phyloP scores from a whole-genome alignment of 2,329 filamentous ascomycete species.

The Trichoderma endophyticum region DNA sequence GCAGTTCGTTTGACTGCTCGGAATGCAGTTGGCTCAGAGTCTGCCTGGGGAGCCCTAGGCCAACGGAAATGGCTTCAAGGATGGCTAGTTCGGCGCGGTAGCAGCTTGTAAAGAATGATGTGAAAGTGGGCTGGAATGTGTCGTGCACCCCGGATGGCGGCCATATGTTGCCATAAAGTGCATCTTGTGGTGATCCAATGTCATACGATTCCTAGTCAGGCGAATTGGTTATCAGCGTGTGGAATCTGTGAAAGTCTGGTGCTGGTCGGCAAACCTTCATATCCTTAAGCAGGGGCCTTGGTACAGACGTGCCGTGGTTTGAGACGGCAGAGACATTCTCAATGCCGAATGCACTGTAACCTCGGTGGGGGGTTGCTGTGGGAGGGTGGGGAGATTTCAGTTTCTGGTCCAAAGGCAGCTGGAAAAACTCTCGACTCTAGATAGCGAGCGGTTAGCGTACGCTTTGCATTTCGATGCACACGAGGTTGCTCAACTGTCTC shows the following conservation, averaged over 20 bases:
- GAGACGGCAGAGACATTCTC: slow-evolving; percentile 11
- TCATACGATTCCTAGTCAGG: slow-evolving; percentile 6
- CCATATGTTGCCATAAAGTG: slow-evolving; percentile 11
- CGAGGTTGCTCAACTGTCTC: neutral
- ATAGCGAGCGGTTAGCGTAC: neutral
- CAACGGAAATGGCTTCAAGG: slow-evolving; percentile 11
- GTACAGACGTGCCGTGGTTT: neutral
- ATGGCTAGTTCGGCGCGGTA: slow-evolving; percentile 2
- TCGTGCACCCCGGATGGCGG: slow-evolving; percentile 5
- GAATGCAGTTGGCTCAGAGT: slow-evolving; percentile 3
- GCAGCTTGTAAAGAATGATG: neutral
- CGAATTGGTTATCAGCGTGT: neutral
- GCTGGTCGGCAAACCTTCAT: slow-evolving; percentile 4
- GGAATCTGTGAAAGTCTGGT: neutral
- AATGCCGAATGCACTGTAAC: slow-evolving; percentile 14
- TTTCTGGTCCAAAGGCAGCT: slow-evolving; percentile 5
- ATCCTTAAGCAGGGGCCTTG: slow-evolving; percentile 9
- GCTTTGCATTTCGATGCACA: neutral
- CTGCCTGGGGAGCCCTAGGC: neutral
- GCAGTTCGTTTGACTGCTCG: neutral
- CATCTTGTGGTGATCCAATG: slow-evolving; percentile 8
- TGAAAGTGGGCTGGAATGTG: slow-evolving; percentile 3
- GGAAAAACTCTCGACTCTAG: slow-evolving; percentile 9
- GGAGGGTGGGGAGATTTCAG: slow-evolving; percentile 13
- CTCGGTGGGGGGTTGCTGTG: slow-evolving; percentile 13